Base-by-base conservation (phyloP, 345 rosid genomes). In the Microcos paniculata region DNA sequence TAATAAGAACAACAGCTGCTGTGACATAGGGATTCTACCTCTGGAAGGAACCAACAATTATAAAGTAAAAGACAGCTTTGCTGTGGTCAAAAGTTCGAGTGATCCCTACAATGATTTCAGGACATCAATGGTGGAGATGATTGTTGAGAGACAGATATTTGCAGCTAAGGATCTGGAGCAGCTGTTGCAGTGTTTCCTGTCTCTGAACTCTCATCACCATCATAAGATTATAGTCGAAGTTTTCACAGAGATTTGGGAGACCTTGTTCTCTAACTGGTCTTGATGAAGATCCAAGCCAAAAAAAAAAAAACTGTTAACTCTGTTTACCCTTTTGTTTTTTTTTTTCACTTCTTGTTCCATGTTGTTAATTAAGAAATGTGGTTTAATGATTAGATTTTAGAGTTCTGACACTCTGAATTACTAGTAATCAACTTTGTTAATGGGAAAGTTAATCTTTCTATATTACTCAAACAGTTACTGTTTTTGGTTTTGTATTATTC, bases 111-210 rank as follows among this genome's bases (percentile, higher is more conserved):
- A 84, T 18, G 97, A 92, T 78, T 92, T 92, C 59, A 85, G 88
- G 81, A 83, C 78, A 59, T 92, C 96, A 19, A 91, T 89, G 97
- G 87, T 88, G 83, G 96, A 92, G 88, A 92, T 92, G 97, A 92
- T 92, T 8, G 68, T 89, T 56, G 97, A 89, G 85, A 91, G 84
- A 78, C 88, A 89, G 81, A 84, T 93, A 75, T 91, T 89, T 72
- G 82, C 80, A 28, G 83, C 85, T 4, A 82, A 76, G 75, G 94
- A 88, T 43, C 75, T 93, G 23, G 90, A 93, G 78, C 71, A 89
- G 73, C 88, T 93, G 73, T 79, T 93, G 24, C 92, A 88, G 74
- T 93, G 98, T 79, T 93, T 93, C 74, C 76, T 93, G 28, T 80
- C 86, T 18, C 80, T 93, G 70, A 93, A 93, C 84, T 90, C 94